Conservation (phyloP, 1,139 yeast genomes). For the Kodamaea fungicola region DNA sequence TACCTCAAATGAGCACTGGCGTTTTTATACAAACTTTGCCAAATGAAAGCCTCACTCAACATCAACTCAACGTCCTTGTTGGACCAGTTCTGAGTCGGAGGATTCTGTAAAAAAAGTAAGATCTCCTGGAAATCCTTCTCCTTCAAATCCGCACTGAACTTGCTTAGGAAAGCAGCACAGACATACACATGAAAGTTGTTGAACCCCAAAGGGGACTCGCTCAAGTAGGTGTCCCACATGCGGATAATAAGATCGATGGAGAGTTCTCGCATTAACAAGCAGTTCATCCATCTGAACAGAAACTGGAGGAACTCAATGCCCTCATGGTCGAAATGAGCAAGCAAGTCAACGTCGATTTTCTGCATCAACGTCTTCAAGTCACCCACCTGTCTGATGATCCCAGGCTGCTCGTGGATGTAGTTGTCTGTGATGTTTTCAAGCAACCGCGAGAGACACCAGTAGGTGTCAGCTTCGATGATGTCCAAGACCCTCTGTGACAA, state of each 20-base stretch:
- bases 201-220: constrained; percentile 86
- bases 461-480: constrained; percentile 84
- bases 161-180: constrained; percentile 94
- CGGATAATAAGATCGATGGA: constrained; percentile 74
- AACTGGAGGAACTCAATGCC: constrained; percentile 91
- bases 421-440: constrained; percentile 94
- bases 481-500: constrained; percentile 48
- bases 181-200: constrained; percentile 94
- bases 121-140: constrained; percentile 94
- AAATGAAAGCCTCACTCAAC: constrained; percentile 91
- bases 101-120: constrained; percentile 80
- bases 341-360: constrained; percentile 72
- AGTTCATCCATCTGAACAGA: constrained; percentile 98
- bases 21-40: constrained; percentile 90
- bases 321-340: constrained; percentile 72
- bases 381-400: constrained; percentile 84
- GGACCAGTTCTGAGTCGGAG: constrained; percentile 83
- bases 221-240: constrained; percentile 97
- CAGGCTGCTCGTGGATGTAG: constrained; percentile 97
- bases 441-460: constrained; percentile 91
- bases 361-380: constrained; percentile 74
- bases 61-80: constrained; percentile 88
- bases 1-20: constrained; percentile 75
- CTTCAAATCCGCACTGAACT: constrained; percentile 75
- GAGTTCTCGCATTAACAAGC: constrained; percentile 90